Evolutionary conservation across 1,284 basidiomycete species (phyloP), one percentile per base, ranked within the genome.

Genomic region (Athelia sp.): DNA sequence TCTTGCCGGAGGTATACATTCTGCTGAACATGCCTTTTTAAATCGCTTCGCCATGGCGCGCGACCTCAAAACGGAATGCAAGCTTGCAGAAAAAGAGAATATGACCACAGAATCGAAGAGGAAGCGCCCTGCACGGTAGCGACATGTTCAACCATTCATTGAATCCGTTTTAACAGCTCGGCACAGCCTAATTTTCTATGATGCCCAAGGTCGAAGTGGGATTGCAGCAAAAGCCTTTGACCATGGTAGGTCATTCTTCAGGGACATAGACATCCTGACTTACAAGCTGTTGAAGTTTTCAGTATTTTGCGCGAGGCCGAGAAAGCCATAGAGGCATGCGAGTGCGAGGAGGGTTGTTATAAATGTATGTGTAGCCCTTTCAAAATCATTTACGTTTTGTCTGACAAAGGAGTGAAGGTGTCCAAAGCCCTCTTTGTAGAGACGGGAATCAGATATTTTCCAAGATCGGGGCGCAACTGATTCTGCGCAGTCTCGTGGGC

Each of bases 31-130:
- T 61, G 91, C 90, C 0, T 75, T 94, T 55, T 67, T 95, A 52
- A 92, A 90, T 52, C 79, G 83, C 45, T 93, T 93, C 57, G 73
- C 81, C 4, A 71, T 93, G 56, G 75, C 79, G 2, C 66, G 76
- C 35, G 90, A 93, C 53, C 67, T 95, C n/a, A 78, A 72, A 48
- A 94, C 93, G 1, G 93, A 95, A 61, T 95, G 93, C 69, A 93
- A 94, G 64, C 79, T 78, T 1, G 67, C 78, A 14, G 84, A 90
- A 62, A 92, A 93, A 62, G 91, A 93, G 65, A 83, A 85, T 62
- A 81, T 78, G 51, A 66, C 66, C n/a, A 64, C 67, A 3, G 71
- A 78, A 45, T 82, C 85, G 1, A 67, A 67, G 46, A 71, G 90
- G 47, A 89, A 89, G 62, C 74, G 92, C 47, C 90, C 92, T 1